Evolutionary conservation across 306 rosid genomes (phyloP), one percentile per base, ranked within the genome.

Genomic region (Cucurbita maxima): DNA sequence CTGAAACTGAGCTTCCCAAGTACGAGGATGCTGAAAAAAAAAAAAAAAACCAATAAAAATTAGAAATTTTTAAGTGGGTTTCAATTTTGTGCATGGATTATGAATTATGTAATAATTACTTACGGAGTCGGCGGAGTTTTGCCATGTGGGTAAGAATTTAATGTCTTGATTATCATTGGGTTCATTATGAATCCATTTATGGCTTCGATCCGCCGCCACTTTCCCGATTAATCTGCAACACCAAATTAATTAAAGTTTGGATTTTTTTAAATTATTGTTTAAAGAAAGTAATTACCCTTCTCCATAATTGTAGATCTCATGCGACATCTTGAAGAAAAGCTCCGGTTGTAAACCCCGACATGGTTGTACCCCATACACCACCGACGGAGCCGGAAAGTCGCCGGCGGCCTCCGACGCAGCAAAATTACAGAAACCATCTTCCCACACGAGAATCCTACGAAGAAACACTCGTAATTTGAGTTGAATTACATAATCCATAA

Each of bases 1-100:
- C 84, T 91, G 89, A 80, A 95, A 95, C 87, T 95, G 99, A 44
- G 99, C 97, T 85, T 95, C 99, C 99, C 99, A 95, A 57, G 99
- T 95, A 80, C 99, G 81, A 80, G 99, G 99, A 75, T 91, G 96
- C 99, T 95, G 92, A 34, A 79, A 62, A 60, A 71, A 9, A 58
- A 60, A 62, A 79, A 71, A 4, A 58, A 60, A 67, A 79, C 4
- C 41, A 68, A 20, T 22, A 7, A 60, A 69, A 50, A 55, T 55
- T 43, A 59, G 37, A 73, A 57, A 64, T 19, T 20, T 20, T 47
- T 19, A 69, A 45, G 19, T 67, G 45, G 19, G 4, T 34, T 14
- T 43, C 47, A 7, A 37, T 74, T 75, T 52, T 56, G 2, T 79
- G 38, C 72, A 64, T 47, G 72, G 74, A 82, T 77, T 62, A 10